These are phyloP conservation scores for Oryza brachyantha DNA, from an alignment of 176 grass and related monocot species.

Conservation along the genomic window DNA sequence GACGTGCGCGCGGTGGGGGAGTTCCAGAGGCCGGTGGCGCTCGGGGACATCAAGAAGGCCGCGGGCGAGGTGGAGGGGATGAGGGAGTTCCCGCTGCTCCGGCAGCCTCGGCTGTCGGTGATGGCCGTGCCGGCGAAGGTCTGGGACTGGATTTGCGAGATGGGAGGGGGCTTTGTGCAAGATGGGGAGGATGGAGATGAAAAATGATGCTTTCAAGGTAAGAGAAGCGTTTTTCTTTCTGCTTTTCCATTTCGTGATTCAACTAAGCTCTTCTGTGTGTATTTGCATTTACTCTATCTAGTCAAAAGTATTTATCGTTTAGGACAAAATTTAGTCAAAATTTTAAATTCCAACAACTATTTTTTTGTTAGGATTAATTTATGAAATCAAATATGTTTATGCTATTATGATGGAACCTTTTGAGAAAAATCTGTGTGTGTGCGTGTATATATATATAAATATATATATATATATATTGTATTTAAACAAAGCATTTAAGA, in stretches of 20 bases:
- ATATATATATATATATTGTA: no score
- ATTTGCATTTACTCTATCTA: no score
- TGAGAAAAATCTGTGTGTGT: no score
- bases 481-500: no score
- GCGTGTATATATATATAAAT: no score
- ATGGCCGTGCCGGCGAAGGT: conserved; percentile 59
- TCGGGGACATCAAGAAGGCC: conserved; percentile 67
- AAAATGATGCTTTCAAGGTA: conserved; percentile 35
- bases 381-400: no score
- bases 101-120: conserved; percentile 75
- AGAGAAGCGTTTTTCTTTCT: background rate
- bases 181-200: conserved; percentile 23
- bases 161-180: conserved; percentile 58
- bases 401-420: no score
- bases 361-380: no score
- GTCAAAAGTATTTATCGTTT: no score
- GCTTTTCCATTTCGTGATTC: background rate
- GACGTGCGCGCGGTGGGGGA: conserved; percentile 64
- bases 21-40: conserved; percentile 42
- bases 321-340: no score
- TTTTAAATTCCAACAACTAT: no score
- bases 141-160: conserved; percentile 72
- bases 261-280: background rate
- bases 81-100: conserved; percentile 69
- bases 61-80: conserved; percentile 53